phyloP scores from a whole-genome alignment of 768 basidiomycete genomes.

The Russula foetens region DNA sequence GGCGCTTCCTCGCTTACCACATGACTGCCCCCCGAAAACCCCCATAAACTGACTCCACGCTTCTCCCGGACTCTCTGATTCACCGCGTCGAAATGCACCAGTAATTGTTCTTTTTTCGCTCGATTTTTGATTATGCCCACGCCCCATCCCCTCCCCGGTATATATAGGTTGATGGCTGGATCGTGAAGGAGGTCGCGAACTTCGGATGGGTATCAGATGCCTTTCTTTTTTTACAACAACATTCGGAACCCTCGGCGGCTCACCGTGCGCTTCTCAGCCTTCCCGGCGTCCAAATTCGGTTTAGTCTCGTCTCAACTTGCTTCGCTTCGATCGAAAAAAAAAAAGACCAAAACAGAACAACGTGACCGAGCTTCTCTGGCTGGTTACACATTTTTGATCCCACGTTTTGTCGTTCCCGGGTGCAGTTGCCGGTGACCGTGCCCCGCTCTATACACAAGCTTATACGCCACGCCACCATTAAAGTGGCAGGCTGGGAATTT shows the following conservation, averaged over 20 bases:
- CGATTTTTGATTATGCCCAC: background rate
- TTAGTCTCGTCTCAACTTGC: background rate
- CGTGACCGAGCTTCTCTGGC: background rate
- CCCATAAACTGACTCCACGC: background rate
- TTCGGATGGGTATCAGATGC: too few species aligned
- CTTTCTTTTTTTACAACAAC: background rate
- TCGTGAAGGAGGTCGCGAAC: too few species aligned
- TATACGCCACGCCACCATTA: too few species aligned
- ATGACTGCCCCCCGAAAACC: background rate
- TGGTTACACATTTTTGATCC: background rate
- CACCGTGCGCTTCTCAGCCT: background rate
- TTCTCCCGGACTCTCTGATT: background rate
- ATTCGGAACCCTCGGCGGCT: background rate
- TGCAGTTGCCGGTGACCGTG: too few species aligned
- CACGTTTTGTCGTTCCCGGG: background rate
- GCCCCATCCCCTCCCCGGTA: background rate
- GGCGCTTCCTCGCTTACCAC: constrained; percentile 1
- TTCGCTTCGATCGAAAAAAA: constrained; percentile 2
- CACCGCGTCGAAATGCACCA: background rate
- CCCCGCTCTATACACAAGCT: too few species aligned
- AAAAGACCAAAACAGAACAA: background rate
- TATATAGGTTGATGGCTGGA: background rate
- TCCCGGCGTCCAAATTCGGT: background rate
- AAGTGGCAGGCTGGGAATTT: too few species aligned
- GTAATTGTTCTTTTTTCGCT: background rate